phyloP scores from a whole-genome alignment of 345 rosid genomes.

The Capsella bursapastoris region DNA sequence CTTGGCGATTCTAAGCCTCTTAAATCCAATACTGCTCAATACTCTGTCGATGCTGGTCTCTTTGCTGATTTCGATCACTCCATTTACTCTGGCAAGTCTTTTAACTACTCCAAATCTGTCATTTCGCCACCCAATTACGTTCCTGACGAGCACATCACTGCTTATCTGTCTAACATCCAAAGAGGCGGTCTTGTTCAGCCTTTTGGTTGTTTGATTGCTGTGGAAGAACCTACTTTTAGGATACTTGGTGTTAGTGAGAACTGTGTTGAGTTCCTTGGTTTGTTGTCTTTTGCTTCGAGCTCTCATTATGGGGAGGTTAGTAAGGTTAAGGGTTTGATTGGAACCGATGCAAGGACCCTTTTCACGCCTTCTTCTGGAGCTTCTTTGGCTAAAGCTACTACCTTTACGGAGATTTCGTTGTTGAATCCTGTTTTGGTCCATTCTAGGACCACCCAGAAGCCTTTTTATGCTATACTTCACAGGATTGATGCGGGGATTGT shows the following conservation, averaged over 20 bases:
- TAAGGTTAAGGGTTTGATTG: slow-evolving; percentile 55
- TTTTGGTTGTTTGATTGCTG: slow-evolving; percentile 76
- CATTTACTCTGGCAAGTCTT: slow-evolving; percentile 63
- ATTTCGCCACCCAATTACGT: slow-evolving; percentile 53
- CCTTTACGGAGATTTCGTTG: slow-evolving; percentile 68
- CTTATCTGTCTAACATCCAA: slow-evolving; percentile 71
- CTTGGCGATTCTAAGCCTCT: slow-evolving; percentile 43
- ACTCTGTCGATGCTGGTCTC: slow-evolving; percentile 73
- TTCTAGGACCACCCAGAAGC: slow-evolving; percentile 59
- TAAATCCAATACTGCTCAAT: slow-evolving; percentile 55
- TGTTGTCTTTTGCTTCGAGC: slow-evolving; percentile 39
- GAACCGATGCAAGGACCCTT: slow-evolving; percentile 69
- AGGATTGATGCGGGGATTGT: slow-evolving; percentile 77
- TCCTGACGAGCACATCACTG: slow-evolving; percentile 67
- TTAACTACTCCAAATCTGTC: slow-evolving; percentile 71
- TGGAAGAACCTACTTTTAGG: slow-evolving; percentile 66
- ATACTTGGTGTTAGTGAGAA: slow-evolving; percentile 72
- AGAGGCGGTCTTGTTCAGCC: slow-evolving; percentile 85
- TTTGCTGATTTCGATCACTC: slow-evolving; percentile 78
- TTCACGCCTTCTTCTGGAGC: slow-evolving; percentile 60
- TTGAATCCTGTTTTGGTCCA: slow-evolving; percentile 74
- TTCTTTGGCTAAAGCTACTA: slow-evolving; percentile 69
- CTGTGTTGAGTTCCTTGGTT: slow-evolving; percentile 59
- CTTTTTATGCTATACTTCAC: slow-evolving; percentile 81
- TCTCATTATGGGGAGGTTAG: slow-evolving; percentile 21